These are phyloP conservation scores for Phytophthora litchii DNA, from an alignment of 352 stramenopile genomes.

Conservation along the genomic window DNA sequence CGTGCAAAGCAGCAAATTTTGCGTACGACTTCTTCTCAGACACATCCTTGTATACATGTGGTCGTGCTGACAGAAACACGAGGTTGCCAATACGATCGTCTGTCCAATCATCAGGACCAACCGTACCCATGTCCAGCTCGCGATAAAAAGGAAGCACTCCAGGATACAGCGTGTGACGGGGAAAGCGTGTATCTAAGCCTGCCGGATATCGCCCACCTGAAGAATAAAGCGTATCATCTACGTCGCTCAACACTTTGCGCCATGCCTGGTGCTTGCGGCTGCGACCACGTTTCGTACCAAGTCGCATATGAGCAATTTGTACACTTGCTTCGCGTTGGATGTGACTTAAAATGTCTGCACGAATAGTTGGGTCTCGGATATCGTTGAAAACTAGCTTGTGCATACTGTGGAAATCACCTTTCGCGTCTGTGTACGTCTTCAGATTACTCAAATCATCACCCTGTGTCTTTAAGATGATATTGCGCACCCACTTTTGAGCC, in stretches of 20 bases:
- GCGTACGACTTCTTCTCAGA: constrained; percentile 97
- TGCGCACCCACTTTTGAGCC: constrained; percentile 96
- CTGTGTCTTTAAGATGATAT: constrained; percentile 96
- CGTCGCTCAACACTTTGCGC: constrained; percentile 98
- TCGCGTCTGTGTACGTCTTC: constrained; percentile 96
- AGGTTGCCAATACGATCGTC: constrained; percentile 94
- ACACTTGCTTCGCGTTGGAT: constrained; percentile 94
- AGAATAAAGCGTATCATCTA: constrained; percentile 98
- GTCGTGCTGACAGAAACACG: constrained; percentile 97
- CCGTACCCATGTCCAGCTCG: constrained; percentile 95
- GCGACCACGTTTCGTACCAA: constrained; percentile 85
- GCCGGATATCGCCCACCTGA: constrained; percentile 96
- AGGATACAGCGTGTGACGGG: constrained; percentile 95
- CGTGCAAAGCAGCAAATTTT: constrained; percentile 95
- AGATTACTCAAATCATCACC: constrained; percentile 96
- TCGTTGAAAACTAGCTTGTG: constrained; percentile 99
- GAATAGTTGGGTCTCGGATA: constrained; percentile 83
- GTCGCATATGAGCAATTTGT: constrained; percentile 93
- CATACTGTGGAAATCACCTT: constrained; percentile 97
- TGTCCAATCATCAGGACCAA: constrained; percentile 90
- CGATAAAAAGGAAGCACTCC: constrained; percentile 98
- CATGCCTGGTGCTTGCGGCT: constrained; percentile 90
- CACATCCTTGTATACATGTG: constrained; percentile 99
- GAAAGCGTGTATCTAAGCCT: constrained; percentile 93
- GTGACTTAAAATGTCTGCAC: constrained; percentile 96